Base-by-base conservation (phyloP, 768 basidiomycete genomes). In the Tulasnella sp. region DNA sequence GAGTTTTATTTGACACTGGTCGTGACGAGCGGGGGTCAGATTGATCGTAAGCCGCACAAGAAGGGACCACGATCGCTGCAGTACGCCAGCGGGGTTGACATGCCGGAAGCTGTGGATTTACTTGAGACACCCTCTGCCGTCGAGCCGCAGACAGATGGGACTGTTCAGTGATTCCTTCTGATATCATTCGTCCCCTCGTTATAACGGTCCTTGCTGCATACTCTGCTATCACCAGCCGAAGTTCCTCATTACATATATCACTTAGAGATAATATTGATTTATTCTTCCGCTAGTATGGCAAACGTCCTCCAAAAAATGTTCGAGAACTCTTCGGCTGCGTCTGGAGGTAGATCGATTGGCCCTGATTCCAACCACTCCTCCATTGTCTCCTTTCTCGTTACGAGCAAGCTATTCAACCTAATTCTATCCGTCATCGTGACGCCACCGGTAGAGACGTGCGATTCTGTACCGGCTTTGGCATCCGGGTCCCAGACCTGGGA, bases 381-480 rank as follows among this genome's bases (percentile, higher is more conserved):
- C 45, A 90, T 66, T 8, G 68, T 72, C 10, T 78, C 75, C 25
- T 79, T 76, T 0, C 82, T 84, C 0, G 75, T 73, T 2, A 85
- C 70, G 29, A 89, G 72, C 49, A 89, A 65, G 63, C 86, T 87
- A 42, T 78, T 73, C 24, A 89, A 68, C n/a, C 87, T 74, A 11
- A 84, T 82, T 30, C 80, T 70, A 63, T 89, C 87, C 3, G 87
- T 90, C 65, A 84, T 82, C 59, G 73, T 85, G 48, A 81, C 68
- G 74, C 57, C 70, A 74, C 17, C 72, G 65, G 46, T 30, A 42
- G 49, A 30, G 66, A 70, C 64, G 42, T 31, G 31, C 15, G 29
- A 49, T 19, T 72, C 79, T 3, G 67, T 63, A 3, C 73, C 72
- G 4, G 67, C 64, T 4, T 70, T 65, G n/a, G 68, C 49, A 2